Conservation (phyloP, 306 rosid genomes). For the Prunus salicina region DNA sequence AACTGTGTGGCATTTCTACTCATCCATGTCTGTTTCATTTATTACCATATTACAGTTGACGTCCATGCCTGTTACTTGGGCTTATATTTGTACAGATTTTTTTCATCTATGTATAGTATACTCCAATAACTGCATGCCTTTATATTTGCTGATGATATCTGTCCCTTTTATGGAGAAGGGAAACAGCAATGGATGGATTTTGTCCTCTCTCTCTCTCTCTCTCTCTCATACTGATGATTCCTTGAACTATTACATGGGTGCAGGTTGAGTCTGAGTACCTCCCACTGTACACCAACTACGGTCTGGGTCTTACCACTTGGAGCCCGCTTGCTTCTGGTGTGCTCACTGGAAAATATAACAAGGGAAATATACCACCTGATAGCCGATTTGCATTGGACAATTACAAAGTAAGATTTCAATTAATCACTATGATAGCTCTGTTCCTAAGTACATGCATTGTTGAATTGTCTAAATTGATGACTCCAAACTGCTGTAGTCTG, state of each 20-base stretch:
- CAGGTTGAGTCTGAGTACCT: constrained; percentile 91
- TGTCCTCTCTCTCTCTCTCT: background rate
- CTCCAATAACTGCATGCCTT: background rate
- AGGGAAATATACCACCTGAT: constrained; percentile 76
- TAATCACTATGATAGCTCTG: background rate
- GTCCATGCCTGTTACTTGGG: background rate
- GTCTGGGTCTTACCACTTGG: constrained; percentile 91
- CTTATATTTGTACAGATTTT: background rate
- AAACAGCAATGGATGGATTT: no score
- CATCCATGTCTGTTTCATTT: background rate
- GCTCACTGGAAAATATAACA: constrained; percentile 93
- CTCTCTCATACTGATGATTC: background rate
- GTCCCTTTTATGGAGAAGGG: background rate
- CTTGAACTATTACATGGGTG: background rate
- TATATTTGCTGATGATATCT: background rate
- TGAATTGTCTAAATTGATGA: background rate
- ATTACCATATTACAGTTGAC: no score
- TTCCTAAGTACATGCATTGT: background rate
- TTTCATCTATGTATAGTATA: background rate
- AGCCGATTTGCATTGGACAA: constrained; percentile 93
- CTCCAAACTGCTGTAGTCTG: background rate
- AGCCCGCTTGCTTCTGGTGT: constrained; percentile 98
- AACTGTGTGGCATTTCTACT: background rate
- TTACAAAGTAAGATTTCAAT: constrained; percentile 61
- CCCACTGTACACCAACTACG: constrained; percentile 71